These are phyloP conservation scores for Russula ochroleuca DNA, from an alignment of 768 basidiomycete genomes.

Conservation along the genomic window DNA sequence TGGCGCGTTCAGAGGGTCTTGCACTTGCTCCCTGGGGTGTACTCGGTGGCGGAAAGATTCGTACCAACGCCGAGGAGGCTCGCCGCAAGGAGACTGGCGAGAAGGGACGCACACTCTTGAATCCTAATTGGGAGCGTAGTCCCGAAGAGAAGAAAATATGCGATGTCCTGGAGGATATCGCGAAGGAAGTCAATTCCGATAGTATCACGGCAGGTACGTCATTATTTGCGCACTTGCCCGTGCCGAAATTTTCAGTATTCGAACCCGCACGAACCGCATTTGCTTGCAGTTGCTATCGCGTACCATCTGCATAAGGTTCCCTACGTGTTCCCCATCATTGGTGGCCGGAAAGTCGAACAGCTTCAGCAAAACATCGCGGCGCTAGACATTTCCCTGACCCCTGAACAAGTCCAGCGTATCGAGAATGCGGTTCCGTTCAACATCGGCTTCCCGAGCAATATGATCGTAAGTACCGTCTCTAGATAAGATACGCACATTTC, in stretches of 20 bases:
- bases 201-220: slow-evolving; percentile 29
- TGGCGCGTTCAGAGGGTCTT: slow-evolving; percentile 36
- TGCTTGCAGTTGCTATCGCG: slow-evolving; percentile 42
- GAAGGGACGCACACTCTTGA: slow-evolving; percentile 34
- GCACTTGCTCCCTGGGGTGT: slow-evolving; percentile 44
- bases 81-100: slow-evolving; percentile 33
- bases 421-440: slow-evolving; percentile 41
- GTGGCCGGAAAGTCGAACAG: slow-evolving; percentile 46
- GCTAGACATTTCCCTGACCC: slow-evolving; percentile 40
- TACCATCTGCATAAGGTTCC: slow-evolving; percentile 48
- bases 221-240: too few species aligned
- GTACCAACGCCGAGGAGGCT: slow-evolving; percentile 38
- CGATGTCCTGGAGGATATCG: slow-evolving; percentile 39
- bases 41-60: slow-evolving; percentile 39
- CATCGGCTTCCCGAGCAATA: slow-evolving; percentile 37
- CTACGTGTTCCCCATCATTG: slow-evolving; percentile 46
- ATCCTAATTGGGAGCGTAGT: slow-evolving; percentile 35
- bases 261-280: neutral
- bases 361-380: slow-evolving; percentile 44
- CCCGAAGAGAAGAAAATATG: slow-evolving; percentile 36
- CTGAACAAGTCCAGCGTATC: slow-evolving; percentile 41
- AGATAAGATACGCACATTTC: neutral
- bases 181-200: slow-evolving; percentile 37
- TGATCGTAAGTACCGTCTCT: slow-evolving; percentile 28
- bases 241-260: neutral